Evolutionary conservation across 139 green algal species (phyloP).

Genomic region (Coelastrella sp.): DNA sequence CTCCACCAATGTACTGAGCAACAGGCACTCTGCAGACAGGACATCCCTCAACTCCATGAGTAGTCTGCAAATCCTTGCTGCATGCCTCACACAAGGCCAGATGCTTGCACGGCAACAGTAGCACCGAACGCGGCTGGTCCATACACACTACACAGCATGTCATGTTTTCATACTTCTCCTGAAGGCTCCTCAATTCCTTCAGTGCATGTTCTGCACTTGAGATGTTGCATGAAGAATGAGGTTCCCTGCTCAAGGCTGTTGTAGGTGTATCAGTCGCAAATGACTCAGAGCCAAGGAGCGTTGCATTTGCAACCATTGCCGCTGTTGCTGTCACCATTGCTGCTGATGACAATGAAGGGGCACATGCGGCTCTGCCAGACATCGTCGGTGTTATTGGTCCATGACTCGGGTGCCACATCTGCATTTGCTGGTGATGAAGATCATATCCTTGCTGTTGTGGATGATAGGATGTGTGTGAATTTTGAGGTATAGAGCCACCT

Average conservation of each 20-base stretch:
- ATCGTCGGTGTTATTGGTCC: too few species aligned
- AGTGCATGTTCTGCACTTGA: not conserved
- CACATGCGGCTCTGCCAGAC: too few species aligned
- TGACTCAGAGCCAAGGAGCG: not conserved
- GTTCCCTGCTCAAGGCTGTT: not conserved
- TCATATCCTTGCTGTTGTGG: too few species aligned
- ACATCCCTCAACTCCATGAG: not conserved
- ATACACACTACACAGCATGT: slow-evolving; percentile 49
- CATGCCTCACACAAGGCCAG: slow-evolving; percentile 46
- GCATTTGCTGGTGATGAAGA: too few species aligned
- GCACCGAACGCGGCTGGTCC: slow-evolving; percentile 10
- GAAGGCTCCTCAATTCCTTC: not conserved
- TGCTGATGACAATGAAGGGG: too few species aligned
- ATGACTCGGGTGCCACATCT: too few species aligned
- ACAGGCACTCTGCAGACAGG: slow-evolving; percentile 26
- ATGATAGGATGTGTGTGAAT: too few species aligned
- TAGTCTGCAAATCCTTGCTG: not conserved
- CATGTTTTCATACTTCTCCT: slow-evolving; percentile 42
- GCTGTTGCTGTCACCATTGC: slow-evolving; percentile 14
- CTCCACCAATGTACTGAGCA: not conserved
- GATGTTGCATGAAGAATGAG: not conserved
- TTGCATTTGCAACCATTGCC: not conserved
- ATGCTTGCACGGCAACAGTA: slow-evolving; percentile 52
- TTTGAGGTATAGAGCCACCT: too few species aligned
- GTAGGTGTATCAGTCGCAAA: not conserved